A percentile compares a stretch with the other conserved stretches of the same genome.
Evolutionary conservation across 805 yeast genomes (phyloP).

Genomic region (Cyberlindnera bimundalis): DNA sequence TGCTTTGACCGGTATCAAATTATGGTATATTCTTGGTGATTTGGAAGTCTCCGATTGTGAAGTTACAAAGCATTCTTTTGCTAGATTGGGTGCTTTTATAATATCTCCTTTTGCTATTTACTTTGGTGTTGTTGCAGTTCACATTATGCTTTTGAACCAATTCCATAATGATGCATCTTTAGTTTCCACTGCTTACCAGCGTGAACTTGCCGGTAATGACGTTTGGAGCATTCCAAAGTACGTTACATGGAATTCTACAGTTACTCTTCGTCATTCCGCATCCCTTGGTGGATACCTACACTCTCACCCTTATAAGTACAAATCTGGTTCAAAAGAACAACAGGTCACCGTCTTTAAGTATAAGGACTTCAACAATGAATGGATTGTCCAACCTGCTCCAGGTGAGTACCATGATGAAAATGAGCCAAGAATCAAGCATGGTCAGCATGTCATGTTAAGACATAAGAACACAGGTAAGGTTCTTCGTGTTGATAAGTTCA

Average conservation of each 20-base stretch:
- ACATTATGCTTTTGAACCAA: constrained; percentile 43
- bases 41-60: constrained; percentile 38
- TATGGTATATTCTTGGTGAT: constrained; percentile 76
- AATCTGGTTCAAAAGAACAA: constrained; percentile 67
- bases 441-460: constrained; percentile 55
- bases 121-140: constrained; percentile 51
- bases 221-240: constrained; percentile 51
- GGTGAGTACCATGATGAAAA: constrained; percentile 25
- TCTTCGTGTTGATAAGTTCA: constrained; percentile 59
- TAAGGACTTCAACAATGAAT: constrained; percentile 62
- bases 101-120: constrained; percentile 59
- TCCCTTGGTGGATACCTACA: constrained; percentile 78
- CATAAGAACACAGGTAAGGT: constrained; percentile 68
- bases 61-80: constrained; percentile 39
- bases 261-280: constrained; percentile 67
- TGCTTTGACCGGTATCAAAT: constrained; percentile 36
- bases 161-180: constrained; percentile 56
- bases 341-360: constrained; percentile 72
- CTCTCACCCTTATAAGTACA: constrained; percentile 64
- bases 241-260: constrained; percentile 66
- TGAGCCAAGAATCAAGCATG: constrained; percentile 29
- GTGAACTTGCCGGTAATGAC: constrained; percentile 44
- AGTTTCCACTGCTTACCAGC: constrained; percentile 67
- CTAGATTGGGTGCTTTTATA: constrained; percentile 42
- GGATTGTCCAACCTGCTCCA: constrained; percentile 56